These are phyloP conservation scores for Candida chilensis DNA, from an alignment of 805 yeast genomes.

Conservation along the genomic window DNA sequence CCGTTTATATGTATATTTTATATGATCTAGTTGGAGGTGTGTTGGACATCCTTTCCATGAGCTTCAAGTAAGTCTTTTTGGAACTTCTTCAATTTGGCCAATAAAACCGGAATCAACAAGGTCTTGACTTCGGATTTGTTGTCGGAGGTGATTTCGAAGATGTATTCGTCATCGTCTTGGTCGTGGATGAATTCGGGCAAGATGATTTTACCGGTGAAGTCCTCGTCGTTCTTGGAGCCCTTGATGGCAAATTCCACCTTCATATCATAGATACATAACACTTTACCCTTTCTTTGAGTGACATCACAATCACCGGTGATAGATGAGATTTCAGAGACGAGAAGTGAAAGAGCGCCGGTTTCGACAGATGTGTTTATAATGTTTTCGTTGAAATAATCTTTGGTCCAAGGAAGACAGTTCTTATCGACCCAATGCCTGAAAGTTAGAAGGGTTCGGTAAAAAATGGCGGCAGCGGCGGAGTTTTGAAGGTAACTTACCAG, in stretches of 20 bases:
- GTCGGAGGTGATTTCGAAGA: conserved; percentile 32
- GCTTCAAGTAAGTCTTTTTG: conserved; percentile 53
- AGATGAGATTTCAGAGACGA: too few relatives aligned
- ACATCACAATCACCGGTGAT: conserved; percentile 71
- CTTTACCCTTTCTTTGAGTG: conserved; percentile 77
- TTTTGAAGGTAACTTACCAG: conserved; percentile 48
- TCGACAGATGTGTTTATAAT: conserved; percentile 15
- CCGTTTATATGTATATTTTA: conserved; percentile 2
- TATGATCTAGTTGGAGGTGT: conserved; percentile 20
- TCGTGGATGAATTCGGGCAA: conserved; percentile 73
- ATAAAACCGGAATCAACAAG: conserved; percentile 43
- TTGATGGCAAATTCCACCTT: conserved; percentile 37
- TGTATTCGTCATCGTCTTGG: conserved; percentile 58
- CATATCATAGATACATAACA: conserved; percentile 67
- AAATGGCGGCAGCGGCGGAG: not conserved
- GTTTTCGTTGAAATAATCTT: conserved; percentile 33
- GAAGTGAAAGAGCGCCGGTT: not conserved
- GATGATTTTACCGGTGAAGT: conserved; percentile 31
- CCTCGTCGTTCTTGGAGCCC: conserved; percentile 22
- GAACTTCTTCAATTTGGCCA: conserved; percentile 40
- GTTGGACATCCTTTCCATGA: conserved; percentile 59
- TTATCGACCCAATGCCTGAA: conserved; percentile 64
- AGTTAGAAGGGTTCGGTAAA: conserved; percentile 2
- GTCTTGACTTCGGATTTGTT: conserved; percentile 33
- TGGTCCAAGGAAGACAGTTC: conserved; percentile 59